Percentiles rank a stretch among this genome's conserved stretches.
Evolutionary conservation across 176 grass and related monocot genomes (phyloP).

Genomic region (Echinochloa phyllopogon): DNA sequence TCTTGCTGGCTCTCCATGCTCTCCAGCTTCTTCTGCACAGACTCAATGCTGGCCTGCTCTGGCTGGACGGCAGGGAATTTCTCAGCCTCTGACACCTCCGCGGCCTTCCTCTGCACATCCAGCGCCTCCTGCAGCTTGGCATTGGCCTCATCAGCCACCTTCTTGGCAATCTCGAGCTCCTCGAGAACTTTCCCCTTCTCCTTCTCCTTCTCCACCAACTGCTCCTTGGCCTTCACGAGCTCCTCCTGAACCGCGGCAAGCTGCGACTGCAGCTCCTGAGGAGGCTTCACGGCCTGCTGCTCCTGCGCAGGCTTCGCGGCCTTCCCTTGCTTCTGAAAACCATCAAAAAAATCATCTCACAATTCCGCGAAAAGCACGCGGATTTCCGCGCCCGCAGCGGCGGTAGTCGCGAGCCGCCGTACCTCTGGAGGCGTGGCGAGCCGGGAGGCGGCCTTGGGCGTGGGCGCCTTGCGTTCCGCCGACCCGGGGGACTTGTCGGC

Average conservation of each 20-base stretch:
- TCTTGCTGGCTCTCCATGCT: conserved; percentile 72
- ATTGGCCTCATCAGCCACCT: conserved; percentile 60
- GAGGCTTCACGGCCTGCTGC: conserved; percentile 40
- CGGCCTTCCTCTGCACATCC: conserved; percentile 42
- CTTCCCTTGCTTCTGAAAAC: conserved; percentile 64
- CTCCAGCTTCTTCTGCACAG: conserved; percentile 58
- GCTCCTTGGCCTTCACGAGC: conserved; percentile 62
- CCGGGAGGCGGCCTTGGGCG: conserved; percentile 55
- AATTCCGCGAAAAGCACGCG: conserved; percentile 32
- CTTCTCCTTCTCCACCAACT: conserved; percentile 63
- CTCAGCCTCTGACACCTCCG: conserved; percentile 40
- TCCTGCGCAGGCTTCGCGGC: conserved; percentile 40
- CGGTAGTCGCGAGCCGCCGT: not conserved
- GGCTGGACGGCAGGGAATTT: conserved; percentile 24
- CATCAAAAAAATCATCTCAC: not conserved
- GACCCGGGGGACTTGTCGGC: conserved; percentile 59
- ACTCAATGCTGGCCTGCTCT: conserved; percentile 45
- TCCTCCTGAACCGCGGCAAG: conserved; percentile 57
- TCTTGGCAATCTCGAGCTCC: conserved; percentile 69
- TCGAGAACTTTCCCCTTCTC: conserved; percentile 62
- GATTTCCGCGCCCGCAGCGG: not conserved
- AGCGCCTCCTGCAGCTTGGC: conserved; percentile 68
- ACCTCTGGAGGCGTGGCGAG: conserved; percentile 54
- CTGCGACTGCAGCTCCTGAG: conserved; percentile 61
- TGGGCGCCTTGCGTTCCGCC: conserved; percentile 55